phyloP scores from a whole-genome alignment of 495 filamentous ascomycete species.

The Penicillium diatomitis region DNA sequence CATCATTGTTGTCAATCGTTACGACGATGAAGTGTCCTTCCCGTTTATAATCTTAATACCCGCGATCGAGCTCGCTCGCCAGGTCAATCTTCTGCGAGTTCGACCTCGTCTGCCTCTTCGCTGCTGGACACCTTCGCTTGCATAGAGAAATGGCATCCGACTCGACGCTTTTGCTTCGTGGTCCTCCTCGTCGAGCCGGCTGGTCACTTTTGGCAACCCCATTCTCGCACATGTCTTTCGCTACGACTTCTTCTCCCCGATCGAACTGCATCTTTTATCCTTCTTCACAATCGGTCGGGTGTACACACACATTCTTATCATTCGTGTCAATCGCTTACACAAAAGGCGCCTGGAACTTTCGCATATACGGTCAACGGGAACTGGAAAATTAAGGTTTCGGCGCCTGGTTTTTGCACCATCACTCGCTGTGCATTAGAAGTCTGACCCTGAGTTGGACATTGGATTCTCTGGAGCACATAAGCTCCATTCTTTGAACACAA shows the following conservation, averaged over 20 bases:
- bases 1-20: slow-evolving; percentile 19
- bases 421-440: slow-evolving; percentile 36
- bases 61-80: slow-evolving; percentile 15
- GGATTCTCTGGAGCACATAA: slow-evolving; percentile 15
- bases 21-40: slow-evolving; percentile 8
- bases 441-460: slow-evolving; percentile 9
- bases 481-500: slow-evolving; percentile 32
- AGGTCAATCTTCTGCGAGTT: slow-evolving; percentile 12
- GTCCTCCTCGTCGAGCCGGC: not conserved
- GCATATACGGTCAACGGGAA: slow-evolving; percentile 16
- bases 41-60: slow-evolving; percentile 42
- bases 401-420: slow-evolving; percentile 30
- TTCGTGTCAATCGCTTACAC: slow-evolving; percentile 42
- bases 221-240: slow-evolving; percentile 34
- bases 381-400: slow-evolving; percentile 24
- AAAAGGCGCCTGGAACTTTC: slow-evolving; percentile 31
- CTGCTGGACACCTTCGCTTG: slow-evolving; percentile 38
- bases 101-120: slow-evolving; percentile 4
- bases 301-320: slow-evolving; percentile 28
- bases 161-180: not conserved
- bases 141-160: slow-evolving; percentile 15
- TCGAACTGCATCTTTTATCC: slow-evolving; percentile 23
- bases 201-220: slow-evolving; percentile 13
- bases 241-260: slow-evolving; percentile 27
- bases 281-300: slow-evolving; percentile 29